A percentile compares a stretch with the other conserved stretches of the same genome.
Evolutionary conservation across 371 early-diverging fungal genomes (phyloP).

Genomic region (Dichotomocladium elegans): DNA sequence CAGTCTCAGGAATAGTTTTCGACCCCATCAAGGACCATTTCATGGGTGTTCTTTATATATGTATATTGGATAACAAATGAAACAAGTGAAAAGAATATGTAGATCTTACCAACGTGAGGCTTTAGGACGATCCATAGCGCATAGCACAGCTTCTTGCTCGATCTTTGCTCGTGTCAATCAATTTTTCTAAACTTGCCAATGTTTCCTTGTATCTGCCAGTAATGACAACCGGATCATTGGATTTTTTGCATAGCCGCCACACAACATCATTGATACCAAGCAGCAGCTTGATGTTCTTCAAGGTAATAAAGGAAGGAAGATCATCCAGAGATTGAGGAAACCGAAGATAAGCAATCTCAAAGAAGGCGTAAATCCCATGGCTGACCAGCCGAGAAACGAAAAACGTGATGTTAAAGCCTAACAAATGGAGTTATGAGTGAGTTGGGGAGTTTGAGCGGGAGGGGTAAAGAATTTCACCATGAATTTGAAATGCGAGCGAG

Average conservation of each 20-base stretch:
- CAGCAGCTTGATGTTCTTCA: conserved; percentile 6
- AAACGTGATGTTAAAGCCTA: conserved; percentile 11
- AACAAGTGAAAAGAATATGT: too few species aligned
- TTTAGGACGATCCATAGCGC: too few species aligned
- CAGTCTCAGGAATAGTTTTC: too few species aligned
- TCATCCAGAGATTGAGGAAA: conserved; percentile 8
- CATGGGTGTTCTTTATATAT: too few species aligned
- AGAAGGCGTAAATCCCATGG: conserved; percentile 3
- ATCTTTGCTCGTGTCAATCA: too few species aligned
- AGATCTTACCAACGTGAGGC: too few species aligned
- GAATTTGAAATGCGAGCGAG: conserved; percentile 21
- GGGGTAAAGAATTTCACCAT: conserved; percentile 6
- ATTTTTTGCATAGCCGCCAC: conserved; percentile 9
- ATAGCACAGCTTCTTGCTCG: too few species aligned
- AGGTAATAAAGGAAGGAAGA: conserved; percentile 6
- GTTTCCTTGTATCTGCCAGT: not conserved
- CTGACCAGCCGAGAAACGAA: conserved; percentile 2
- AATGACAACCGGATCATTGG: not conserved
- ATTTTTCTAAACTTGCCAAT: too few species aligned
- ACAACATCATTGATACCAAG: conserved; percentile 8
- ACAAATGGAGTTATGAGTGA: not conserved
- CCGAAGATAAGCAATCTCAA: conserved; percentile 5
- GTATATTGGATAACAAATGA: too few species aligned
- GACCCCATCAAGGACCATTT: too few species aligned
- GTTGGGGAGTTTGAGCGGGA: not conserved